Evolutionary conservation across 139 green algal species (phyloP).

Genomic region (Chlorella vulgaris): DNA sequence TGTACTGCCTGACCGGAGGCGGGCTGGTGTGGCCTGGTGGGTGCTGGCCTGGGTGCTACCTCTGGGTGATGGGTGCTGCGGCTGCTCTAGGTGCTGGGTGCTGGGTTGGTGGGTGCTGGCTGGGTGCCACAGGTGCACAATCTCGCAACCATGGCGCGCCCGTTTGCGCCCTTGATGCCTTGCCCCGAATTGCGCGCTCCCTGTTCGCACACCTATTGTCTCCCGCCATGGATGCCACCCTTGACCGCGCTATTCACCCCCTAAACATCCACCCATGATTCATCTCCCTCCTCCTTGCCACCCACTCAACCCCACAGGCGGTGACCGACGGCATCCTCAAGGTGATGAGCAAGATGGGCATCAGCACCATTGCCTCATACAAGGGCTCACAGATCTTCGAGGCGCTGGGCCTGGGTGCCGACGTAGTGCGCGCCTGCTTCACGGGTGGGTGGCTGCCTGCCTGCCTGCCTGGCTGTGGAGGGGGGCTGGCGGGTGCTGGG

Average conservation of each 20-base stretch:
- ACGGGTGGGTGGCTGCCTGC: slow-evolving; percentile 13
- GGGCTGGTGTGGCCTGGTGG: not conserved
- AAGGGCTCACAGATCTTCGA: slow-evolving; percentile 98
- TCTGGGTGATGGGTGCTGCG: not conserved
- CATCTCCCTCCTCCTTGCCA: not conserved
- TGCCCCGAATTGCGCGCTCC: too few species aligned
- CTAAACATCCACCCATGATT: too few species aligned
- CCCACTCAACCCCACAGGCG: slow-evolving; percentile 35
- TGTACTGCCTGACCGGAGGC: too few species aligned
- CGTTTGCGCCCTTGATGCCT: not conserved
- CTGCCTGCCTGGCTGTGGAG: not conserved
- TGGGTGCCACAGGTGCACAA: too few species aligned
- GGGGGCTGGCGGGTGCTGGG: not conserved
- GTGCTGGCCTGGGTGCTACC: not conserved
- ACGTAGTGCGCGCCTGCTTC: slow-evolving; percentile 91
- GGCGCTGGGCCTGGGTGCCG: slow-evolving; percentile 78
- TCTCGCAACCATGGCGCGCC: too few species aligned
- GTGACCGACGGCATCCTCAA: slow-evolving; percentile 66
- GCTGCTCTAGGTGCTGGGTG: not conserved
- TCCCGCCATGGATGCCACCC: too few species aligned
- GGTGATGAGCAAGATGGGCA: slow-evolving; percentile 97
- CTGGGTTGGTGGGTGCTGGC: too few species aligned
- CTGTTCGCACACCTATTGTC: too few species aligned
- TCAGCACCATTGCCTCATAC: slow-evolving; percentile 94
- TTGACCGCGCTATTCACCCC: too few species aligned